A percentile compares a stretch with the other conserved stretches of the same genome.
Conservation (phyloP, 441 rosid species). For the Geranium incanum region DNA sequence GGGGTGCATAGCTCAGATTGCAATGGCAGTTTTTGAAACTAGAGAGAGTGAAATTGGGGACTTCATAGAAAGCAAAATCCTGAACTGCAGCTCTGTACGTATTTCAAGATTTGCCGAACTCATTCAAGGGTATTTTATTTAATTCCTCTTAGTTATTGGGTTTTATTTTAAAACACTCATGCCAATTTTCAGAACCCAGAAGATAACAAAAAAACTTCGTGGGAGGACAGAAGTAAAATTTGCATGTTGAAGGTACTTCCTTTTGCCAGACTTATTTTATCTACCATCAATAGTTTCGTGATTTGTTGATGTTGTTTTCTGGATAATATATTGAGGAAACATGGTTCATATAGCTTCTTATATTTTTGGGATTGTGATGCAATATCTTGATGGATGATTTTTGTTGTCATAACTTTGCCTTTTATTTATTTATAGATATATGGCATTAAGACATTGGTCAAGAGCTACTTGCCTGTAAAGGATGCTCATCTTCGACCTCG, state of each 20-base stretch:
- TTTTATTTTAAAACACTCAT: slow-evolving; percentile 20
- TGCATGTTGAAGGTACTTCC: slow-evolving; percentile 83
- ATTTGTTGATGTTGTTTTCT: background rate
- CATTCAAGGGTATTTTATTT: slow-evolving; percentile 20
- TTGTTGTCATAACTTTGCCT: background rate
- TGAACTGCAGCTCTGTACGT: slow-evolving; percentile 54
- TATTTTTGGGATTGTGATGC: slow-evolving; percentile 8
- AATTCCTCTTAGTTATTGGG: slow-evolving; percentile 15
- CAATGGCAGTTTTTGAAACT: slow-evolving; percentile 97
- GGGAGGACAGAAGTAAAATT: slow-evolving; percentile 83
- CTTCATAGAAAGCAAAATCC: slow-evolving; percentile 70
- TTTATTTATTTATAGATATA: slow-evolving; percentile 46
- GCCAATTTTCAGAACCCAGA: slow-evolving; percentile 54
- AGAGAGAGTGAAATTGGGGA: slow-evolving; percentile 84
- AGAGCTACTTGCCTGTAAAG: slow-evolving; percentile 88
- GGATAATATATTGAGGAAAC: slow-evolving; percentile 2
- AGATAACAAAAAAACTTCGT: slow-evolving; percentile 38
- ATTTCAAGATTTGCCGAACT: slow-evolving; percentile 23
- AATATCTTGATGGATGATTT: slow-evolving; percentile 17
- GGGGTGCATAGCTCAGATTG: slow-evolving; percentile 98
- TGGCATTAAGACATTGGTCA: slow-evolving; percentile 90
- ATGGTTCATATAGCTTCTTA: background rate
- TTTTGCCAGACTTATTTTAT: slow-evolving; percentile 12
- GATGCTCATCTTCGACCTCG: slow-evolving; percentile 94
- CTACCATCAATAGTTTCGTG: background rate